Base-by-base conservation (phyloP, 163 green algal species). In the Prototheca cutis region DNA sequence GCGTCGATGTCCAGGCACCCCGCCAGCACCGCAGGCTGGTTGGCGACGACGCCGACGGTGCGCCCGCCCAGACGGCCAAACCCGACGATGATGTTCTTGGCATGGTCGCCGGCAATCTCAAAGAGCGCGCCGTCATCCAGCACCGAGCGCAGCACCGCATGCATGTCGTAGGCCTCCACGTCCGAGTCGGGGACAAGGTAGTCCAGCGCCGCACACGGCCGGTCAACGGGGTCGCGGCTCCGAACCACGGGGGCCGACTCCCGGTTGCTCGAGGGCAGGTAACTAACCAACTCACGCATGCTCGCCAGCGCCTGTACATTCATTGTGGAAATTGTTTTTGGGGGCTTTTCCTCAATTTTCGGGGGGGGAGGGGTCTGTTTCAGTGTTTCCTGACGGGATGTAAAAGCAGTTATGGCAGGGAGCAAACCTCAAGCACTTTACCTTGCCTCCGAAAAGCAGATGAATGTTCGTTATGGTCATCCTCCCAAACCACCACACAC, bases 1-100 rank as follows among this genome's bases (percentile, higher is more conserved):
- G 81, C 75, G 47, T 89, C 72, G 28, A 89, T 82, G 67, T 88
- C 81, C 19, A 88, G 72, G 55, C 79, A 84, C 30, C 81, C 81
- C 13, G 81, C 81, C 30, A 85, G 68, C 58, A 83, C 65, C 2
- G 59, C 27, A 6, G 81, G 81, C 59, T 88, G 83, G 67, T 88
- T 88, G 55, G 81, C 81, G 32, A 88, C 80, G 6, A 88, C 58
- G 32, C 81, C 81, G 21, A 89, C 80, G 4, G 72, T 84, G 31
- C 58, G 32, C 1, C 81, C 81, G 39, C 67, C 73, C 32, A 88
- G 53, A 3, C 78, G 61, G 1, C 72, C 81, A 66, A 88, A 89
- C 42, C 79, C 81, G 56, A 54, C 29, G 47, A 89, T 76, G 42
- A 88, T 83, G 64, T 89, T 89, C 19, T 65, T 63, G 21, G 81